Conservation (phyloP, 495 filamentous ascomycete species). For the Daldinia caldariorum region DNA sequence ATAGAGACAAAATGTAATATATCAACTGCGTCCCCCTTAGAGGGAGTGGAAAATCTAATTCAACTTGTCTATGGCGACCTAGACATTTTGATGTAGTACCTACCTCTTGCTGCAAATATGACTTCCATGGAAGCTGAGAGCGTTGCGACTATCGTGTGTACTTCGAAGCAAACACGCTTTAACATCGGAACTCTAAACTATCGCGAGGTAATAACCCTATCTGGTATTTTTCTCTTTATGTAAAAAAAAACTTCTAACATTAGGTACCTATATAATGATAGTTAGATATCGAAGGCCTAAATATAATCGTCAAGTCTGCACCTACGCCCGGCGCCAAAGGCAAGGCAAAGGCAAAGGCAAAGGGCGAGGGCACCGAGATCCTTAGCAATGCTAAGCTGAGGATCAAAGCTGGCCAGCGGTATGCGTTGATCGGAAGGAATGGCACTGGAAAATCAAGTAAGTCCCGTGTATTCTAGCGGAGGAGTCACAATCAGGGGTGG, state of each 20-base stretch:
- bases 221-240: neutral
- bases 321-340: constrained; percentile 41
- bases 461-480: constrained; percentile 28
- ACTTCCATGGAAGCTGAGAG: constrained; percentile 60
- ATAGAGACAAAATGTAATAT: constrained; percentile 10
- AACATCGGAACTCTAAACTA: constrained; percentile 63
- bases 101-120: constrained; percentile 47
- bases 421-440: constrained; percentile 80
- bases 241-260: constrained; percentile 1
- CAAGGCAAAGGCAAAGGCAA: constrained; percentile 65
- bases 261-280: constrained; percentile 47
- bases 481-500: neutral
- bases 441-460: constrained; percentile 83
- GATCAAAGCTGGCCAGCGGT: constrained; percentile 74
- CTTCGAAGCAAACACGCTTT: constrained; percentile 68
- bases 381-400: constrained; percentile 72
- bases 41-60: neutral
- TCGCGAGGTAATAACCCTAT: constrained; percentile 54
- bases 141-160: constrained; percentile 60
- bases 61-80: neutral
- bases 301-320: constrained; percentile 66
- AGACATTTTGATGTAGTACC: neutral
- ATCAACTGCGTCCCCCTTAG: neutral
- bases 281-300: constrained; percentile 74
- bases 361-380: constrained; percentile 69